Evolutionary conservation across 1,284 basidiomycete species (phyloP).

Genomic region (Spongispora temasekensis): DNA sequence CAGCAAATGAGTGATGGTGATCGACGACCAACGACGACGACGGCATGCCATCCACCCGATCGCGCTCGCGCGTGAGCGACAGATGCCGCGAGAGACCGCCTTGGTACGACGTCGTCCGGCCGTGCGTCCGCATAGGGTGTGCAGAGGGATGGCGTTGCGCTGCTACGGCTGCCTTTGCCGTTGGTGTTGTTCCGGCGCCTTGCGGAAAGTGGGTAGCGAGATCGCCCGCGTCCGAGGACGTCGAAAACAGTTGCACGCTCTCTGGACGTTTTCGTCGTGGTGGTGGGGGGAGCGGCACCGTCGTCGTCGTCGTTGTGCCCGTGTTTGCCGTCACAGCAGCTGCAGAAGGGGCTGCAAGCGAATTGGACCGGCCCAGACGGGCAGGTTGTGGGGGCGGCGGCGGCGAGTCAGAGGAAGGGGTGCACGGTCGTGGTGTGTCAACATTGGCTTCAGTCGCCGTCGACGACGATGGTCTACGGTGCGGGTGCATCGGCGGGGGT

Average conservation of each 20-base stretch:
- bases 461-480: slow-evolving; percentile 42
- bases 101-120: slow-evolving; percentile 23
- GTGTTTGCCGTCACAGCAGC: slow-evolving; percentile 22
- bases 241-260: slow-evolving; percentile 53
- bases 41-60: not conserved
- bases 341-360: slow-evolving; percentile 46
- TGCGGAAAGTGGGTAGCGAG: not conserved
- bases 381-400: slow-evolving; percentile 21
- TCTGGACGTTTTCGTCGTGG: slow-evolving; percentile 58
- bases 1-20: too few species aligned
- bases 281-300: slow-evolving; percentile 41
- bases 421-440: not conserved
- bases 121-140: slow-evolving; percentile 12
- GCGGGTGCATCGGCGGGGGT: slow-evolving; percentile 59
- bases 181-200: too few species aligned
- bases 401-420: not conserved
- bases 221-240: slow-evolving; percentile 16
- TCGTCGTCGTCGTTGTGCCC: not conserved
- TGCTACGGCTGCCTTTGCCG: too few species aligned
- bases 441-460: slow-evolving; percentile 18
- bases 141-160: not conserved
- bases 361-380: slow-evolving; percentile 55
- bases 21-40: not conserved
- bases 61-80: slow-evolving; percentile 32
- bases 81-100: slow-evolving; percentile 40